phyloP scores from a whole-genome alignment of 2,329 filamentous ascomycete species.

The Arthrinium phaeospermum region DNA sequence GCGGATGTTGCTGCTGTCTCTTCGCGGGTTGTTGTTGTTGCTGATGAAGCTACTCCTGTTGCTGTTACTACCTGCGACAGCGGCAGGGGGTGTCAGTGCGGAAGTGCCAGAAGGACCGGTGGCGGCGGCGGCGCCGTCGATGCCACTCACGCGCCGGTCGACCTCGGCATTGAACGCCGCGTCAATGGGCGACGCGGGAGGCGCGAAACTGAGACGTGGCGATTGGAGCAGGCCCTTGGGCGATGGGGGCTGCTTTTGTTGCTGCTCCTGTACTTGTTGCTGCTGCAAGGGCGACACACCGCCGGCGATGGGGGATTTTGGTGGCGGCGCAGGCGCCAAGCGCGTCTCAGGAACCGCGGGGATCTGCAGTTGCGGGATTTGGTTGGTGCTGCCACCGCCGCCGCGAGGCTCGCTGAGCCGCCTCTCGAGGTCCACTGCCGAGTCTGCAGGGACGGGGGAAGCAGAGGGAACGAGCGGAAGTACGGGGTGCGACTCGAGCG shows the following conservation, averaged over 20 bases:
- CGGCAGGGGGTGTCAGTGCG: background rate
- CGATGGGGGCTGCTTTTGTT: slow-evolving; percentile 18
- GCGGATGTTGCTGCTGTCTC: background rate
- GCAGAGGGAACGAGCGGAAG: slow-evolving; percentile 20
- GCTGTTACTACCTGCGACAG: background rate
- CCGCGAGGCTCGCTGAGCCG: slow-evolving; percentile 19
- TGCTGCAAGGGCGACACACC: slow-evolving; percentile 12
- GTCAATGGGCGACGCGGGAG: slow-evolving; percentile 35
- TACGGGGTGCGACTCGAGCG: slow-evolving; percentile 33
- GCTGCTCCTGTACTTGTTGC: background rate
- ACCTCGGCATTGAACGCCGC: slow-evolving; percentile 29
- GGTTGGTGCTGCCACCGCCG: background rate
- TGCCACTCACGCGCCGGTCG: slow-evolving; percentile 19
- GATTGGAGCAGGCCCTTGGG: slow-evolving; percentile 25
- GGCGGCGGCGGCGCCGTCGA: background rate
- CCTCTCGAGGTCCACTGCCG: background rate
- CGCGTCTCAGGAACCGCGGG: slow-evolving; percentile 24
- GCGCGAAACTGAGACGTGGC: slow-evolving; percentile 30
- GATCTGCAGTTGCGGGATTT: background rate
- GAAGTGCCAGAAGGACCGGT: too few relatives aligned
- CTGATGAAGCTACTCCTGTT: background rate
- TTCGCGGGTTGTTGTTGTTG: background rate
- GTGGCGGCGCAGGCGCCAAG: slow-evolving; percentile 23
- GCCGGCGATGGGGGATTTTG: slow-evolving; percentile 12
- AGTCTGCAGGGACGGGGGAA: slow-evolving; percentile 27